These are phyloP conservation scores for Climacium dendroides DNA, from an alignment of 225 moss, liverwort and hornwort species.

Conservation along the genomic window DNA sequence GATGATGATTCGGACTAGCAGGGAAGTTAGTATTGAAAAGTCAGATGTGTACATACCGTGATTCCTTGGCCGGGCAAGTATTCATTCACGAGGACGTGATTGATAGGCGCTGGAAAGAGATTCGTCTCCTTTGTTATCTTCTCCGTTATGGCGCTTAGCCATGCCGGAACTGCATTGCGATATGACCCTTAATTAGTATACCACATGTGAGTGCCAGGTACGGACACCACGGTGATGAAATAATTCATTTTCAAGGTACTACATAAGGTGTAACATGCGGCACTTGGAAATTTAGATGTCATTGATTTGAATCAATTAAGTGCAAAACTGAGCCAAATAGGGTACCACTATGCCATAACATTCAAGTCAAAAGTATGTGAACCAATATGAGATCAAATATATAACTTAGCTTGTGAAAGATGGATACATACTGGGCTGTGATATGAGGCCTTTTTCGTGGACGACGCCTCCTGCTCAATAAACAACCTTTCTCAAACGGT, in stretches of 20 bases:
- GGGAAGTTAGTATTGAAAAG: background rate
- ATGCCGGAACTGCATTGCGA: constrained; percentile 51
- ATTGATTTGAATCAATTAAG: background rate
- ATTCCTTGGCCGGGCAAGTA: constrained; percentile 90
- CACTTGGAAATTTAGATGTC: background rate
- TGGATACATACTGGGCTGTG: constrained; percentile 58
- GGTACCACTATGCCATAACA: background rate
- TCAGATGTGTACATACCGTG: constrained; percentile 26
- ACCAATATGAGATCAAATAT: background rate
- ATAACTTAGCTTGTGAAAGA: background rate
- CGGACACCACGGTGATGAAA: background rate
- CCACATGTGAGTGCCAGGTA: background rate
- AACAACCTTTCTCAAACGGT: background rate
- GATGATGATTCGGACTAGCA: background rate
- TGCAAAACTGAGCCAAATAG: background rate
- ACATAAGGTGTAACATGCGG: background rate
- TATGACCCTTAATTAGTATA: background rate
- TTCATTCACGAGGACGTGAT: constrained; percentile 91
- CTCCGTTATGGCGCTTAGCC: constrained; percentile 52
- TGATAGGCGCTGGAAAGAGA: constrained; percentile 70
- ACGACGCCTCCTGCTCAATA: constrained; percentile 64
- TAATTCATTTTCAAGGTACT: background rate
- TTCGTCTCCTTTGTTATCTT: constrained; percentile 55
- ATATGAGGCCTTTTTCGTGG: constrained; percentile 82
- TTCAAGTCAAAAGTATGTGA: background rate